Conservation (phyloP, 2,329 filamentous ascomycete genomes). For the Sporothrix phasma region DNA sequence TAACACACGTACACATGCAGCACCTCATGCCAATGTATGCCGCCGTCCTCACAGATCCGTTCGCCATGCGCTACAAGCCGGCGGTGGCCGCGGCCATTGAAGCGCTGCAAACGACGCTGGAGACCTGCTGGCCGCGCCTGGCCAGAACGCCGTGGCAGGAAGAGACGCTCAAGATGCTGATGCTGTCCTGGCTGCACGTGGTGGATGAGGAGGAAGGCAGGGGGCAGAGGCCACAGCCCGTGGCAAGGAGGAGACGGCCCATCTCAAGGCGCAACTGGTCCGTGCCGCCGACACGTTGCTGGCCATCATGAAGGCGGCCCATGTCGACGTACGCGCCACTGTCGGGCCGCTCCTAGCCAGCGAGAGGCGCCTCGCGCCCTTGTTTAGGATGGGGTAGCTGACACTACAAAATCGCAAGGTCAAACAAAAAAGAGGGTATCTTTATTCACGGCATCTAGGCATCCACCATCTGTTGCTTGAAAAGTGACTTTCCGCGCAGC, state of each 20-base stretch:
- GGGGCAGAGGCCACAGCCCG: conserved; percentile 19
- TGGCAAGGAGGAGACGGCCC: conserved; percentile 14
- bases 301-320: conserved; percentile 24
- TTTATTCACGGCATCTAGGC: conserved; percentile 24
- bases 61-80: conserved; percentile 45
- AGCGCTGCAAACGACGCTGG: conserved; percentile 47
- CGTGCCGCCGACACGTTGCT: conserved; percentile 28
- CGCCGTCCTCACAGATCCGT: conserved; percentile 57
- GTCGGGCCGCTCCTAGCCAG: conserved; percentile 29
- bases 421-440: conserved; percentile 5
- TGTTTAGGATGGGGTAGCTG: conserved; percentile 23
- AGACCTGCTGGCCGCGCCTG: conserved; percentile 61
- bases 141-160: conserved; percentile 43
- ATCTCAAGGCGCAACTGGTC: conserved; percentile 28
- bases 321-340: conserved; percentile 22
- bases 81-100: conserved; percentile 43
- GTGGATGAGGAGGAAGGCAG: conserved; percentile 26
- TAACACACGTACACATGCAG: conserved; percentile 28
- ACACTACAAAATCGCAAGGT: neutral
- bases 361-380: conserved; percentile 27
- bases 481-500: conserved; percentile 88
- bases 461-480: conserved; percentile 70
- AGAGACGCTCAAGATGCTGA: conserved; percentile 53
- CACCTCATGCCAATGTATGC: conserved; percentile 59
- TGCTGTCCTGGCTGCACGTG: conserved; percentile 53